Base-by-base conservation (phyloP, 768 basidiomycete genomes). In the Cystobasidium tubakii region DNA sequence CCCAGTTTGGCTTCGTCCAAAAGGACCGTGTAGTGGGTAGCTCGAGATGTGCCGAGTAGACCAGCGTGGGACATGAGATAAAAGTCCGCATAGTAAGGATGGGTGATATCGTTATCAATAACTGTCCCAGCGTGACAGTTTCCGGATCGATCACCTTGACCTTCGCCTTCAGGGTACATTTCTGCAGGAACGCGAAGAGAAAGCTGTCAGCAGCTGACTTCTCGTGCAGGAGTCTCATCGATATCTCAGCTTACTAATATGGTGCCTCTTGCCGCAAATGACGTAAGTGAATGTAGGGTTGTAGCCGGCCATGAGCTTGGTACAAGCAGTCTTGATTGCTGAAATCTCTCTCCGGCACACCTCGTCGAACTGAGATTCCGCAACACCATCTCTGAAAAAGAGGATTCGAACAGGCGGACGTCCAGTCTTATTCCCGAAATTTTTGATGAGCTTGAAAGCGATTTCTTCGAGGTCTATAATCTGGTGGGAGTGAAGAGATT, bases 1-100 rank as follows among this genome's bases (percentile, higher is more conserved):
- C 81, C 82, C 23, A 91, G 82, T 1, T 73, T 79, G 77, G 86
- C 87, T 81, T 92, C 90, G 80, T 92, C 90, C 53, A 73, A 17
- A 10, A 75, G 34, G 25, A 74, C 73, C 17, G 75, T 70, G 71
- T 76, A 77, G 62, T 77, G 77, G 15, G 65, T 7, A 27, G 62
- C 27, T 34, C 44, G 60, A 9, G 60, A 75, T 1, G 74, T 75
- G 4, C 74, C 74, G 1, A 75, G 50, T 2, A 75, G 43, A 62
- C 67, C 66, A 50, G 34, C 74, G 36, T 75, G 74, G 1, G 71
- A 72, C 31, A 74, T 39, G 34, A 75, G 70, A 50, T 75, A 75
- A 39, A 69, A 75, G 70, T 71, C 69, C 4, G 53, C 23, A 39
- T 60, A 66, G 33, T 43, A 60, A 21, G 74, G 74, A 27, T 71